A percentile compares a stretch with the other conserved stretches of the same genome.
Evolutionary conservation across 73 alveolate species (phyloP).

Genomic region (Durusdinium trenchii): DNA sequence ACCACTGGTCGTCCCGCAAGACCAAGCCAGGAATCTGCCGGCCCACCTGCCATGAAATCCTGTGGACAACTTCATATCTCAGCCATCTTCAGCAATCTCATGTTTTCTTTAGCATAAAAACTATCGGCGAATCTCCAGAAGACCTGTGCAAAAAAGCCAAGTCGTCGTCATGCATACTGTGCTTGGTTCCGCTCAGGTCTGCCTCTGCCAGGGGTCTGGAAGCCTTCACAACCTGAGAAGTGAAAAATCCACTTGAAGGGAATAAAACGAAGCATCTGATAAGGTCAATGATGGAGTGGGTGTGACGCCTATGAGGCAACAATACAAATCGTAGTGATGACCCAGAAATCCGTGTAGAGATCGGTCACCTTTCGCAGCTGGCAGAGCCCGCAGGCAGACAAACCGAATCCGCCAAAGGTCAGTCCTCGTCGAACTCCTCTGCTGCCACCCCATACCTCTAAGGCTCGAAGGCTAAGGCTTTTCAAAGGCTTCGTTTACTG

Average conservation of each 20-base stretch:
- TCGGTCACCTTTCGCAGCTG: neutral
- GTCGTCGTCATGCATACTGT: too few relatives aligned
- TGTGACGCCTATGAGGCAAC: too few relatives aligned
- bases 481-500: too few relatives aligned
- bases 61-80: neutral
- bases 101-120: too few relatives aligned
- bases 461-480: too few relatives aligned
- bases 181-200: too few relatives aligned
- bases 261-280: too few relatives aligned
- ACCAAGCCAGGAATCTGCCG: slow-evolving; percentile 82
- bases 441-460: slow-evolving; percentile 76
- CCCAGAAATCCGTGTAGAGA: neutral
- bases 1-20: slow-evolving; percentile 82
- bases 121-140: neutral
- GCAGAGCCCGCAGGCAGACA: too few relatives aligned
- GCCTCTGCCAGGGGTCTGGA: slow-evolving; percentile 83
- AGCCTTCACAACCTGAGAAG: slow-evolving; percentile 51
- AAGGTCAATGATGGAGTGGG: too few relatives aligned
- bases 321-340: neutral
- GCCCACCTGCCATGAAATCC: slow-evolving; percentile 43
- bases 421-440: slow-evolving; percentile 77
- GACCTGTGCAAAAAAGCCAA: too few relatives aligned
- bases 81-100: too few relatives aligned
- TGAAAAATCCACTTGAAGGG: neutral
- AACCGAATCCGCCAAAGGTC: too few relatives aligned